These are phyloP conservation scores for Silene coronaria DNA, from an alignment of 179 eudicot species.

Conservation along the genomic window DNA sequence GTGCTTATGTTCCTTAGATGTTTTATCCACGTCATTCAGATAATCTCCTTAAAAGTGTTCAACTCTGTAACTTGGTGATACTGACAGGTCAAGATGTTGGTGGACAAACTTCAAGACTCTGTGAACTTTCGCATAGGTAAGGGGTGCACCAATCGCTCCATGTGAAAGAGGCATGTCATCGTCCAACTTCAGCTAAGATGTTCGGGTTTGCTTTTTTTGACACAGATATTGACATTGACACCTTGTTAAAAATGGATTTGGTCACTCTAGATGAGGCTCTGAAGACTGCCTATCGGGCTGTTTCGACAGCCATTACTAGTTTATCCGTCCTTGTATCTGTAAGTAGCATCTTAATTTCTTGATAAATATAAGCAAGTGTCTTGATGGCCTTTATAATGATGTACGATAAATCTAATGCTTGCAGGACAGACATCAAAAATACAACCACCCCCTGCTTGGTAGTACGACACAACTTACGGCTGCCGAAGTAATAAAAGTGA, in stretches of 20 bases:
- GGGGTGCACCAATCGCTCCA: constrained; percentile 18
- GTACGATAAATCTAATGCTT: constrained; percentile 13
- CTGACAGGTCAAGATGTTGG: constrained; percentile 64
- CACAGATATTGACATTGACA: constrained; percentile 72
- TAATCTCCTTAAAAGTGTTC: not conserved
- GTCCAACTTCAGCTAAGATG: not conserved
- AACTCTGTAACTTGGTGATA: not conserved
- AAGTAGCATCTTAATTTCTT: constrained; percentile 31
- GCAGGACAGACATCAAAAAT: constrained; percentile 59
- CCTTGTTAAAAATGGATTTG: constrained; percentile 70
- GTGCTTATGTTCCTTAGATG: not conserved
- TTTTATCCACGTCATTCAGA: not conserved
- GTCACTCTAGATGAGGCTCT: constrained; percentile 92
- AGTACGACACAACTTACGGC: constrained; percentile 40
- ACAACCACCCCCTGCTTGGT: constrained; percentile 38
- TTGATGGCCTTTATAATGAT: constrained; percentile 5
- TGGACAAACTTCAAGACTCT: constrained; percentile 47
- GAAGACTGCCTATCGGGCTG: constrained; percentile 69
- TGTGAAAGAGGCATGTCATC: not conserved
- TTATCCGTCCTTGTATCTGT: constrained; percentile 71
- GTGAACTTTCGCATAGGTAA: constrained; percentile 67
- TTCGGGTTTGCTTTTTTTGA: constrained; percentile 15
- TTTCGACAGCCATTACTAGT: constrained; percentile 58
- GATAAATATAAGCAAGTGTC: constrained; percentile 9
- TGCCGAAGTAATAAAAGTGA: constrained; percentile 50